A percentile compares a stretch with the other conserved stretches of the same genome.
phyloP scores from a whole-genome alignment of 345 rosid genomes.

The Lagerstroemia speciosa region DNA sequence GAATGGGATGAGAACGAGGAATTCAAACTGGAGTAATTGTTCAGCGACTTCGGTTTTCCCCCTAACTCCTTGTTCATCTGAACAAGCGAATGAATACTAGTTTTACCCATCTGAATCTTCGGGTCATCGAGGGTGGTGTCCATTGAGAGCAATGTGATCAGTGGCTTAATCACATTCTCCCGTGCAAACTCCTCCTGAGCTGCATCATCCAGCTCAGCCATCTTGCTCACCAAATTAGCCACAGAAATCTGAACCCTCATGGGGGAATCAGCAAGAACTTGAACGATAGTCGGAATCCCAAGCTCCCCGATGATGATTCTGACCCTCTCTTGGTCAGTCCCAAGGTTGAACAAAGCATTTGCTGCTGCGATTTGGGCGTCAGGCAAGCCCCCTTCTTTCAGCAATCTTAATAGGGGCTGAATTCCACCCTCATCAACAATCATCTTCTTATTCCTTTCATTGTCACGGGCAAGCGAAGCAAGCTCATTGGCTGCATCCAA shows the following conservation, averaged over 20 bases:
- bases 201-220: constrained; percentile 31
- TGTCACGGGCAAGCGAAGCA: constrained; percentile 42
- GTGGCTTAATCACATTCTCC: constrained; percentile 38
- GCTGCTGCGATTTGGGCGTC: constrained; percentile 49
- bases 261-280: constrained; percentile 38
- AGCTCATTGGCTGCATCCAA: constrained; percentile 45
- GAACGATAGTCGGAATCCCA: constrained; percentile 36
- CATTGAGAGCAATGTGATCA: constrained; percentile 33
- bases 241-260: constrained; percentile 41
- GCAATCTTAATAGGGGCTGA: constrained; percentile 36
- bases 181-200: constrained; percentile 42
- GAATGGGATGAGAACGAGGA: constrained; percentile 16
- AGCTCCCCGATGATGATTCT: constrained; percentile 22
- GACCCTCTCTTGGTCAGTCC: constrained; percentile 28
- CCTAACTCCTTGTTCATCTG: constrained; percentile 41
- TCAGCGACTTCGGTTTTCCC: constrained; percentile 12
- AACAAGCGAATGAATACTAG: constrained; percentile 41
- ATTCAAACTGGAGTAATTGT: constrained; percentile 6
- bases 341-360: constrained; percentile 27
- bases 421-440: constrained; percentile 57
- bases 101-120: constrained; percentile 18
- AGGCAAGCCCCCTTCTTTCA: constrained; percentile 39
- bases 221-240: constrained; percentile 38
- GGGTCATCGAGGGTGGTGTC: constrained; percentile 26
- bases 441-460: constrained; percentile 47